These are phyloP conservation scores for Claviceps humidiphila DNA, from an alignment of 2,329 filamentous ascomycete genomes.

Conservation along the genomic window DNA sequence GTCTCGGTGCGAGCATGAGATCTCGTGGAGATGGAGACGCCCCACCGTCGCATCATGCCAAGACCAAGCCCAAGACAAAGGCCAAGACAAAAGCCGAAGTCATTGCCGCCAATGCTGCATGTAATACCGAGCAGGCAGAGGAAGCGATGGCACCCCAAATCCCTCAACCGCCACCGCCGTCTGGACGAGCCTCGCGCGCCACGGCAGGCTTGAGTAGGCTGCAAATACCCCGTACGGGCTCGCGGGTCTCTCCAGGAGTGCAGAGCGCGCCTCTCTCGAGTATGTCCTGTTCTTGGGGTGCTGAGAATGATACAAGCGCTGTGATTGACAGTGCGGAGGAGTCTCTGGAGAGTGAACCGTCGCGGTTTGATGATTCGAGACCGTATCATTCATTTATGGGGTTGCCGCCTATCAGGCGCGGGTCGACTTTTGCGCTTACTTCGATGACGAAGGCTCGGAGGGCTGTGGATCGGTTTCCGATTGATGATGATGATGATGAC, in stretches of 20 bases:
- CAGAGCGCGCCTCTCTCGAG: neutral
- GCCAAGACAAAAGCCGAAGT: neutral
- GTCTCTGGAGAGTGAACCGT: slow-evolving; percentile 11
- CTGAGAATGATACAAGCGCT: neutral
- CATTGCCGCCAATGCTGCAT: neutral
- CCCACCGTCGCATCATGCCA: slow-evolving; percentile 6
- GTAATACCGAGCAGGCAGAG: neutral
- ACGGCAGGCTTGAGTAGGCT: slow-evolving; percentile 7
- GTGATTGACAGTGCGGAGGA: neutral
- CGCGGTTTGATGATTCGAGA: slow-evolving; percentile 17
- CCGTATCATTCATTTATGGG: slow-evolving; percentile 40
- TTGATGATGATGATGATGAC: slow-evolving; percentile 19
- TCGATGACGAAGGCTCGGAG: slow-evolving; percentile 17
- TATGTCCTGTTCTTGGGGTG: neutral
- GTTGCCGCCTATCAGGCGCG: slow-evolving; percentile 44
- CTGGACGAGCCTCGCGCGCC: slow-evolving; percentile 2
- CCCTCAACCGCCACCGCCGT: neutral
- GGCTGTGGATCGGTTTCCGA: slow-evolving; percentile 19
- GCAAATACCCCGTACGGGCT: slow-evolving; percentile 5
- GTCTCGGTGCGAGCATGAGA: slow-evolving; percentile 16
- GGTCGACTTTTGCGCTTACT: slow-evolving; percentile 39
- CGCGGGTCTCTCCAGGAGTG: neutral
- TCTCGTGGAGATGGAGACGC: slow-evolving; percentile 14
- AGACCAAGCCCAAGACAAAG: neutral
- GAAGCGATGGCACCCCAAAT: slow-evolving; percentile 3